Conservation (phyloP, 2,329 filamentous ascomycete genomes). For the Colletotrichum sp. region DNA sequence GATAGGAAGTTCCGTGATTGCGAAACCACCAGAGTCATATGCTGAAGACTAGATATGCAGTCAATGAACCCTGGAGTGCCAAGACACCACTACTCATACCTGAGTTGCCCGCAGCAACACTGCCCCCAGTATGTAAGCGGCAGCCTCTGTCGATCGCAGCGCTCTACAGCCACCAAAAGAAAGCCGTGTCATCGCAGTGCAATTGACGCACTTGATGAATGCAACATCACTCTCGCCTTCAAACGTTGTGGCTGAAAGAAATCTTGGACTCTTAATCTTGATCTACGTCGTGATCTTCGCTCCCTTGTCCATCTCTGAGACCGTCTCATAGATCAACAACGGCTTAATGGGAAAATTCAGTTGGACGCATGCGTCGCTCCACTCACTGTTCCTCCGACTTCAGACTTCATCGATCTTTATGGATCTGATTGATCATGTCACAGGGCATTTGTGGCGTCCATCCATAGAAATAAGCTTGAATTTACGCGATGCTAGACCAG, state of each 20-base stretch:
- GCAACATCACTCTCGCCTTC: not conserved
- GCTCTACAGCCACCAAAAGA: not conserved
- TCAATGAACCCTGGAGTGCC: too few relatives aligned
- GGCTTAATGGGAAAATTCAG: accelerated
- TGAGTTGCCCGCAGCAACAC: not conserved
- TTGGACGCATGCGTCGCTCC: not conserved
- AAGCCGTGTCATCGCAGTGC: not conserved
- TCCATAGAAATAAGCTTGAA: not conserved
- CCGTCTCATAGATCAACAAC: not conserved
- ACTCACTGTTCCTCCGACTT: not conserved
- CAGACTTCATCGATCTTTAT: not conserved
- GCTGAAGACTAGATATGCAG: too few relatives aligned
- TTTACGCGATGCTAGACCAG: not conserved
- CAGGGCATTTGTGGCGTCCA: not conserved
- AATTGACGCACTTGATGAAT: not conserved
- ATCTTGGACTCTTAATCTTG: not conserved
- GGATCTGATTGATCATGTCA: not conserved
- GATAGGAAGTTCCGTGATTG: too few relatives aligned
- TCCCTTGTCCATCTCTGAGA: too few relatives aligned
- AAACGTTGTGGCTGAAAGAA: not conserved
- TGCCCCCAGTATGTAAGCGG: not conserved
- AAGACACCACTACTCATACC: too few relatives aligned
- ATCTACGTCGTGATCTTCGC: not conserved
- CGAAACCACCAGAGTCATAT: too few relatives aligned
- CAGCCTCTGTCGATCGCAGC: not conserved